Evolutionary conservation across 2,329 filamentous ascomycete genomes (phyloP).

Genomic region (Dactylella cylindrospora): DNA sequence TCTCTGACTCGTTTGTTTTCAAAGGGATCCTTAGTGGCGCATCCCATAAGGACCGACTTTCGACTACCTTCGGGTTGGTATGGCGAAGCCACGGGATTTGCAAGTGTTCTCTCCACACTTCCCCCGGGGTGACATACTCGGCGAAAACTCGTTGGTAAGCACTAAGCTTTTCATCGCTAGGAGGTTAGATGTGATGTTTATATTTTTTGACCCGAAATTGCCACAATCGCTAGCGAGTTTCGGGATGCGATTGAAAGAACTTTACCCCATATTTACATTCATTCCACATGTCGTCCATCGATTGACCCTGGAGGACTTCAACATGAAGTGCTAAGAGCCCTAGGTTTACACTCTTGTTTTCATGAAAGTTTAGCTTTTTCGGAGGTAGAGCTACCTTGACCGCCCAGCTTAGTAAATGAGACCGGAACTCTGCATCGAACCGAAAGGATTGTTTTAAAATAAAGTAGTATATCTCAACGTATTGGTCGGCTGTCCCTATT

Average conservation of each 20-base stretch:
- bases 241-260: neutral
- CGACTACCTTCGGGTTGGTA: neutral
- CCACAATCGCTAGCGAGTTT: neutral
- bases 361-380: neutral
- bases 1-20: neutral
- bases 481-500: constrained; percentile 8
- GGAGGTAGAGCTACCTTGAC: neutral
- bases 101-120: neutral
- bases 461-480: neutral
- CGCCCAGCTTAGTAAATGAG: neutral
- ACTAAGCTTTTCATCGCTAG: neutral
- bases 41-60: neutral
- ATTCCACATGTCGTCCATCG: neutral
- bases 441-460: neutral
- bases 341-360: neutral
- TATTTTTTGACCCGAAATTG: neutral
- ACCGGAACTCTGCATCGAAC: neutral
- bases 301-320: neutral
- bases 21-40: neutral
- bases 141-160: neutral
- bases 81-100: neutral
- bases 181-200: neutral
- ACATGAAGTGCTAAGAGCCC: constrained; percentile 2
- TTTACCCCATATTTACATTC: neutral
- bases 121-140: neutral